Percentiles rank a stretch among this genome's conserved stretches.
These are phyloP conservation scores for Suillus brevipes DNA, from an alignment of 768 basidiomycete species.

Conservation along the genomic window DNA sequence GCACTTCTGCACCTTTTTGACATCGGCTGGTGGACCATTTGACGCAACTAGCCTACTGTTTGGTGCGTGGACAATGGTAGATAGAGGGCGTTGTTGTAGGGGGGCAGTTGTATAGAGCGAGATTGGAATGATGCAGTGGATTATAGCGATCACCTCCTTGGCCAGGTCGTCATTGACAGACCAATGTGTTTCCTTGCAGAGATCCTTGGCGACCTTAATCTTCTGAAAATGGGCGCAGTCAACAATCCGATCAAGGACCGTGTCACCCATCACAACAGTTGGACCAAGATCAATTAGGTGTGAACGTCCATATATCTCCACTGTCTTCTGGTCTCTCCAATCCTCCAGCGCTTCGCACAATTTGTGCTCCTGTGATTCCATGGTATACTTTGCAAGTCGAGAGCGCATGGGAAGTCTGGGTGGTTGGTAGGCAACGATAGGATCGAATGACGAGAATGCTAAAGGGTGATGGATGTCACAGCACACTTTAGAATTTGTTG, in stretches of 20 bases:
- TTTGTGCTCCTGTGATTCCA: not conserved
- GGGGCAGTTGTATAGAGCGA: not conserved
- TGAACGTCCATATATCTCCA: conserved; percentile 7
- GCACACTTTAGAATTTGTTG: conserved; percentile 18
- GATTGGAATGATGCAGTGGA: not conserved
- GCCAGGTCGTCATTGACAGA: not conserved
- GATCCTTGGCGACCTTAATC: conserved; percentile 13
- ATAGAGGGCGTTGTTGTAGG: not conserved
- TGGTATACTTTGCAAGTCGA: conserved; percentile 11
- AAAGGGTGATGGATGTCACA: conserved; percentile 26
- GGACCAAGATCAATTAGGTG: conserved; percentile 14
- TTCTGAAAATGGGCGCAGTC: conserved; percentile 26
- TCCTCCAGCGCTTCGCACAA: conserved; percentile 10
- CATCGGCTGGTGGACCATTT: not conserved
- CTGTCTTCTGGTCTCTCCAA: conserved; percentile 16
- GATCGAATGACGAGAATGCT: conserved; percentile 3
- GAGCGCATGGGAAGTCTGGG: conserved; percentile 1
- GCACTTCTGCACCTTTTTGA: conserved; percentile 4
- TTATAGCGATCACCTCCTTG: conserved; percentile 1
- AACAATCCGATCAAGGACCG: conserved; percentile 20
- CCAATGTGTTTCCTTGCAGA: conserved; percentile 26
- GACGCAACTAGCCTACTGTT: not conserved
- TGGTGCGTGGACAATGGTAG: not conserved
- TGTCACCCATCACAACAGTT: conserved; percentile 18
- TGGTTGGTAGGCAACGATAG: not conserved